Conservation (phyloP, 1,284 basidiomycete genomes). For the Irpex sp. region DNA sequence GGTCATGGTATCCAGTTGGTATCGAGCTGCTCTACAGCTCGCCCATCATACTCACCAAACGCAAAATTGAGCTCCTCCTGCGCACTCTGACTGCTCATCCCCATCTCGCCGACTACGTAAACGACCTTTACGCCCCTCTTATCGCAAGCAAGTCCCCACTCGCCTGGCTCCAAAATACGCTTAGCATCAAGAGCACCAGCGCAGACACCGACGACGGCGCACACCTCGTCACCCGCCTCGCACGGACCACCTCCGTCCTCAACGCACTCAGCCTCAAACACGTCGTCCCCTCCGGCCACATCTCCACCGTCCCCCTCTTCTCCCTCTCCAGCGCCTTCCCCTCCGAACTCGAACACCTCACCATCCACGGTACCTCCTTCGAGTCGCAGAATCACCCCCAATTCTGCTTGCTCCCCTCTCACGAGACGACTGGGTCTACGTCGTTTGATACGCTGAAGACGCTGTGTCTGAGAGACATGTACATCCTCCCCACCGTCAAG, state of each 20-base stretch:
- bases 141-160: background rate
- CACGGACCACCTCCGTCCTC: background rate
- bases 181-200: constrained; percentile 2
- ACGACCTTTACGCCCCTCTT: constrained; percentile 10
- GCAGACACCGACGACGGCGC: constrained; percentile 2
- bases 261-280: constrained; percentile 8
- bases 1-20: constrained; percentile 9
- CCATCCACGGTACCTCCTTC: constrained; percentile 10
- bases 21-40: constrained; percentile 11
- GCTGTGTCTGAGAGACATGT: constrained; percentile 12
- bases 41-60: constrained; percentile 6
- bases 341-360: constrained; percentile 4
- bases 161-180: constrained; percentile 8
- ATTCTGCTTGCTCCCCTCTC: constrained; percentile 6
- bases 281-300: constrained; percentile 3
- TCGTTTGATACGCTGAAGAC: constrained; percentile 7
- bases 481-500: constrained; percentile 7
- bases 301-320: constrained; percentile 4
- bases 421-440: background rate
- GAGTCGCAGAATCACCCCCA: constrained; percentile 11
- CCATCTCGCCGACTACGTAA: constrained; percentile 7
- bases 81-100: constrained; percentile 4
- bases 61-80: constrained; percentile 8
- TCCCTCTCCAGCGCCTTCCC: background rate
- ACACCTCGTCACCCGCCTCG: background rate